phyloP scores from a whole-genome alignment of 352 stramenopile genomes.

The Blastocystis sp. region DNA sequence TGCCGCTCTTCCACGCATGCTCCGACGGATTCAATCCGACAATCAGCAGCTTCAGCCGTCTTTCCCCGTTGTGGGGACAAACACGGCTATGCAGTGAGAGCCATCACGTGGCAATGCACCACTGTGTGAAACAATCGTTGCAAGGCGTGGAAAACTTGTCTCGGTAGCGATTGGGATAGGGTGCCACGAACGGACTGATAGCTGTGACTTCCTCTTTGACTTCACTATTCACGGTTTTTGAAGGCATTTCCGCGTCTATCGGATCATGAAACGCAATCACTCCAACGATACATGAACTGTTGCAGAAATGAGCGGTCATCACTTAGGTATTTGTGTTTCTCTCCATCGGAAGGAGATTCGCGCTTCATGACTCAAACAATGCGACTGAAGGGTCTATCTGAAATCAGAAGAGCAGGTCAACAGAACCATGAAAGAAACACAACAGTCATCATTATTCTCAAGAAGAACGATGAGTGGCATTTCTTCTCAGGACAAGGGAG shows the following conservation, averaged over 20 bases:
- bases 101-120: slow-evolving; percentile 26
- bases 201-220: neutral
- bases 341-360: neutral
- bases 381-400: too few relatives aligned
- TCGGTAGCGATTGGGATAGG: slow-evolving; percentile 68
- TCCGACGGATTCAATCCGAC: slow-evolving; percentile 84
- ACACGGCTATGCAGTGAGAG: slow-evolving; percentile 40
- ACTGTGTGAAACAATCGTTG: slow-evolving; percentile 59
- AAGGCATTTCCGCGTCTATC: neutral
- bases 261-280: neutral
- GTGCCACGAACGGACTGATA: slow-evolving; percentile 70
- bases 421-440: neutral
- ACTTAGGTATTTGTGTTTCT: neutral
- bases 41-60: slow-evolving; percentile 78
- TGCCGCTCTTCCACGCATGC: slow-evolving; percentile 80
- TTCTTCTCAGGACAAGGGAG: neutral
- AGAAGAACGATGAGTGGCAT: neutral
- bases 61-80: slow-evolving; percentile 77
- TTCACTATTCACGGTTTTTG: neutral
- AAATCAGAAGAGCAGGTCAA: too few relatives aligned
- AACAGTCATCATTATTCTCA: neutral
- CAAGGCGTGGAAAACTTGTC: slow-evolving; percentile 69
- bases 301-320: neutral
- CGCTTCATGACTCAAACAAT: neutral
- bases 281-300: neutral